Percentiles rank a stretch among this genome's conserved stretches.
Conservation (phyloP, 352 stramenopile genomes). For the Phytopythium delawarense region DNA sequence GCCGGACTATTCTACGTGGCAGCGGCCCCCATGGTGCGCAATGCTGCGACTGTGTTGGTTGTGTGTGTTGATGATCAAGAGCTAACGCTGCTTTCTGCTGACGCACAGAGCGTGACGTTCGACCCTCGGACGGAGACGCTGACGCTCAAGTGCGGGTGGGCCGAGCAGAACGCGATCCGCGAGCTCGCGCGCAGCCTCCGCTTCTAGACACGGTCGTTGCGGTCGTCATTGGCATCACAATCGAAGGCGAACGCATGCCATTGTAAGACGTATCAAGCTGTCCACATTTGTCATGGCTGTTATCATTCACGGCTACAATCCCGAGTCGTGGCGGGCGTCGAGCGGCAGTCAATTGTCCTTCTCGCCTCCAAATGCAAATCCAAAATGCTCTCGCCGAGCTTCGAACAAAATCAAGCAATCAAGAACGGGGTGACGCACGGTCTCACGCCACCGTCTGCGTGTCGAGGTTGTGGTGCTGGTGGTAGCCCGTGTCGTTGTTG, state of each 20-base stretch:
- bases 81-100: not conserved
- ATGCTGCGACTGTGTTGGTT: not conserved
- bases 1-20: slow-evolving; percentile 61
- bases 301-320: not conserved
- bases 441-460: not conserved
- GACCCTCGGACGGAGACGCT: slow-evolving; percentile 57
- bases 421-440: not conserved
- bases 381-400: not conserved
- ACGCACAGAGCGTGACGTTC: slow-evolving; percentile 45
- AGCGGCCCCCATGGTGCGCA: slow-evolving; percentile 53
- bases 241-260: too few species aligned
- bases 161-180: slow-evolving; percentile 57
- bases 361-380: not conserved
- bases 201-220: slow-evolving; percentile 22
- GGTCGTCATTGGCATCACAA: not conserved
- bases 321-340: not conserved
- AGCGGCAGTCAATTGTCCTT: too few species aligned
- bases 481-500: slow-evolving; percentile 31
- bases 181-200: slow-evolving; percentile 68
- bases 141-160: slow-evolving; percentile 46
- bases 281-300: too few species aligned
- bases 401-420: not conserved
- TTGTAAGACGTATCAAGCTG: too few species aligned
- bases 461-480: slow-evolving; percentile 6
- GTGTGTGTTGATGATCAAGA: not conserved